A percentile compares a stretch with the other conserved stretches of the same genome.
Evolutionary conservation across 192 early-diverging fungal genomes (phyloP).

Genomic region (Gaertneriomyces semiglobifer): DNA sequence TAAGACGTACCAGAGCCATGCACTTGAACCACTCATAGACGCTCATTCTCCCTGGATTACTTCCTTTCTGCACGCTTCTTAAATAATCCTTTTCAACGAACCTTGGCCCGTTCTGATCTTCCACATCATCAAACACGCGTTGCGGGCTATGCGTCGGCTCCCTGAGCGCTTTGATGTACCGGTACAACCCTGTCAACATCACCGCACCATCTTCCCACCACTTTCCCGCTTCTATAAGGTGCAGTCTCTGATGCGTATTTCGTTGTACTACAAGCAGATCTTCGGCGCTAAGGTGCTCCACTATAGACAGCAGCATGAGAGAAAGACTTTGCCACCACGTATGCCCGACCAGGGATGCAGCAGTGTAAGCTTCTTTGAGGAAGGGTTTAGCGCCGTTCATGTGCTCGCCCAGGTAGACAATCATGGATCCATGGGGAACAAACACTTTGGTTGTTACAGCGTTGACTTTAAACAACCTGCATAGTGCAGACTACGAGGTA

Average conservation of each 20-base stretch:
- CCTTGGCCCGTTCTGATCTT: neutral
- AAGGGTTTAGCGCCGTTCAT: neutral
- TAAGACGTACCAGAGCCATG: neutral
- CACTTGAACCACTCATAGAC: neutral
- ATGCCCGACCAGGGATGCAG: neutral
- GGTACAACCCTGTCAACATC: neutral
- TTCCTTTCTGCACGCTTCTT: no score
- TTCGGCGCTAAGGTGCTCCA: neutral
- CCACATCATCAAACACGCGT: neutral
- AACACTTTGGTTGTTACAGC: neutral
- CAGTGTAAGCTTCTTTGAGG: neutral
- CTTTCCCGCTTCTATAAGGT: neutral
- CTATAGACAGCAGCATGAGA: neutral
- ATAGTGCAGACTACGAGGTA: neutral
- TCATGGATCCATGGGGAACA: neutral
- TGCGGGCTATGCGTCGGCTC: neutral
- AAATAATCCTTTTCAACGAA: neutral
- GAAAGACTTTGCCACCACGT: neutral
- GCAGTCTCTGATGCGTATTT: neutral
- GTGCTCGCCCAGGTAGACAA: neutral
- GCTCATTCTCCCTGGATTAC: no score
- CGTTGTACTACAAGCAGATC: neutral
- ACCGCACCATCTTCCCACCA: neutral
- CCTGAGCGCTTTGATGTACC: neutral
- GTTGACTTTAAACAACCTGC: neutral